phyloP scores from a whole-genome alignment of 1,284 basidiomycete genomes.

The Puccinia triticina region DNA sequence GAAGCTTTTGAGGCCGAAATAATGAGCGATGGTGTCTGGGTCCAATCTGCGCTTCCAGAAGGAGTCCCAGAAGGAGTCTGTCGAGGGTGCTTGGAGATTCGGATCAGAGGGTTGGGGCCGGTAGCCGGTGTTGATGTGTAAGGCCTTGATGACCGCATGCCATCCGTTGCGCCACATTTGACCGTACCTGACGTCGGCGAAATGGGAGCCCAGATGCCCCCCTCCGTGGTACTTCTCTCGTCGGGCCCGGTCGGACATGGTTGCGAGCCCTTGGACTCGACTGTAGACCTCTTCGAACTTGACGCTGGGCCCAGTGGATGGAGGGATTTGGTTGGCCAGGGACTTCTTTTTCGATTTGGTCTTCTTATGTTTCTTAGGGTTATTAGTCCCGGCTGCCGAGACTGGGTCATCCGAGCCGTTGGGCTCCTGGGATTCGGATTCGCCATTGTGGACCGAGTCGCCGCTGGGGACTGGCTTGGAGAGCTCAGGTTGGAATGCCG shows the following conservation, averaged over 20 bases:
- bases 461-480: neutral
- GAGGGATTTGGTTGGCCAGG: neutral
- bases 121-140: constrained; percentile 51
- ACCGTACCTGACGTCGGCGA: constrained; percentile 43
- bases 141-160: constrained; percentile 46
- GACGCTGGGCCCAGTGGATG: constrained; percentile 38
- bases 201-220: constrained; percentile 40
- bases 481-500: constrained; percentile 26
- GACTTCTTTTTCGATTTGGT: constrained; percentile 46
- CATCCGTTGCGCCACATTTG: constrained; percentile 49
- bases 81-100: neutral
- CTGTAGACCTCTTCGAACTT: constrained; percentile 42
- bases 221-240: constrained; percentile 45
- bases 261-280: constrained; percentile 30
- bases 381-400: neutral
- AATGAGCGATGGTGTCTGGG: constrained; percentile 45
- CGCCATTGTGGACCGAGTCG: neutral
- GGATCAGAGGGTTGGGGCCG: constrained; percentile 12
- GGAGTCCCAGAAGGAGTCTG: constrained; percentile 43
- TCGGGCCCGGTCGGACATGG: constrained; percentile 43
- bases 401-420: constrained; percentile 37
- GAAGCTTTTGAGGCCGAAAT: constrained; percentile 47
- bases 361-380: constrained; percentile 44
- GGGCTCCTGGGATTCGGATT: constrained; percentile 21
- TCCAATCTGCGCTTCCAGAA: constrained; percentile 50